Base-by-base conservation (phyloP, 1,139 yeast species). In the Sugiyamaella japonica region DNA sequence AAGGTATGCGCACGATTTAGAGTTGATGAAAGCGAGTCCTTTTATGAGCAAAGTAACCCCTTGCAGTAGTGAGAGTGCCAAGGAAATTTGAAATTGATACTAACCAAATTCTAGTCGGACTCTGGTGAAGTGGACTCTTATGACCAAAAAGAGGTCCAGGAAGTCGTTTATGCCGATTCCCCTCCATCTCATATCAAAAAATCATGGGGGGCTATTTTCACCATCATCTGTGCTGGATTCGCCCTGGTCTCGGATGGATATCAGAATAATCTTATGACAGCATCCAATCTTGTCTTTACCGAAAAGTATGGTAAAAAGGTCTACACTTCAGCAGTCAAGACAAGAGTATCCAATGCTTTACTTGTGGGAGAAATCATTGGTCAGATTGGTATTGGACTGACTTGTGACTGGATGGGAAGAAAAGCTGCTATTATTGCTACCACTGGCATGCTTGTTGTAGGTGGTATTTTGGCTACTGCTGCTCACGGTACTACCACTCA, bases 201-300 rank as follows among this genome's bases (percentile, higher is more conserved):
- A 10, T 46, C 50, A 32, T 56, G 57, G 55, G 60, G 57, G 28
- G 75, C 73, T 53, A 63, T 70, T 46, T 65, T 79, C 63, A 73
- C 78, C 50, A 76, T 80, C 54, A 63, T 78, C 48, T 77, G 82
- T 64, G 76, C 83, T 12, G 86, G 86, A 16, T 80, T 78, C 55
- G 87, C 86, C 1, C 72, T 83, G 61, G 76, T 81, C 61, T 77
- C 83, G 20, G 87, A 83, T 65, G 87, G 87, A 7, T 83, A 83
- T 67, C 85, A 82, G 64, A 82, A 83, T 65, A 81, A 79, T 61
- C 74, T 81, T 58, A 83, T 83, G 75, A 79, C 84, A 10, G 81
- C 82, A 82, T 62, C 76, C 62, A 82, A 82, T 68, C 69, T 76
- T 25, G 74, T 81, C 20, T 80, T 81, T 61, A 70, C 80, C 3